These are phyloP conservation scores for Helenozyma baotianmanensis DNA, from an alignment of 805 yeast species.

Conservation along the genomic window DNA sequence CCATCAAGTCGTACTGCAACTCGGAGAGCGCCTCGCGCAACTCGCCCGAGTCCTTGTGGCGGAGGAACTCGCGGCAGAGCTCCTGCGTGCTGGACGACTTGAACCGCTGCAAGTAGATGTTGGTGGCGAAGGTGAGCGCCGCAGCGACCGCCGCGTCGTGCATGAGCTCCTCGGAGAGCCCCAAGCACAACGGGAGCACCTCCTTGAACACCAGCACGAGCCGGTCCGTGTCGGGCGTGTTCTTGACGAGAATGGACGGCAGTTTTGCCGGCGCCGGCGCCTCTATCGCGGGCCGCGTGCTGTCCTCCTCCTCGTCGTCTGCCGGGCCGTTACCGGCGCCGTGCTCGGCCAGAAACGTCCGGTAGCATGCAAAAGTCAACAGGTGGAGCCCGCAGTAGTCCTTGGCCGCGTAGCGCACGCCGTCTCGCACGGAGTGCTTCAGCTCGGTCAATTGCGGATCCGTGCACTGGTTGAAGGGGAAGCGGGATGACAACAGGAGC, in stretches of 20 bases:
- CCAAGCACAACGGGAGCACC: constrained; percentile 1
- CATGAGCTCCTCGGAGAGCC: not conserved
- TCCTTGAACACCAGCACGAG: not conserved
- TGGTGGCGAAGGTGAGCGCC: constrained; percentile 10
- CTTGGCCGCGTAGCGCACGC: constrained; percentile 3
- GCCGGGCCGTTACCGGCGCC: too few relatives aligned
- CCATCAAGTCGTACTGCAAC: constrained; percentile 9
- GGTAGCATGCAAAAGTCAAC: too few relatives aligned
- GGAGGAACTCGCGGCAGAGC: constrained; percentile 8
- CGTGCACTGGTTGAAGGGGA: constrained; percentile 11
- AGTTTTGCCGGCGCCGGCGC: not conserved
- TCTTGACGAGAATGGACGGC: constrained; percentile 2
- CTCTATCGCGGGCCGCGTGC: too few relatives aligned
- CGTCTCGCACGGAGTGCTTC: constrained; percentile 5
- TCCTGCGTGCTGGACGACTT: constrained; percentile 9
- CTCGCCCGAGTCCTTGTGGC: constrained; percentile 4
- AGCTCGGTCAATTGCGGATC: constrained; percentile 7
- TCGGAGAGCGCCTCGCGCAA: constrained; percentile 3
- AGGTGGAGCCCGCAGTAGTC: not conserved
- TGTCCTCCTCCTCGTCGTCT: too few relatives aligned
- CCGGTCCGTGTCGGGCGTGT: not conserved
- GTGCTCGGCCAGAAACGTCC: too few relatives aligned
- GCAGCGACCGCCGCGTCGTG: constrained; percentile 1
- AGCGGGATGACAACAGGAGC: constrained; percentile 1
- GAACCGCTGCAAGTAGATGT: constrained; percentile 12